phyloP scores from a whole-genome alignment of 345 rosid genomes.

The Anacardium occidentale region DNA sequence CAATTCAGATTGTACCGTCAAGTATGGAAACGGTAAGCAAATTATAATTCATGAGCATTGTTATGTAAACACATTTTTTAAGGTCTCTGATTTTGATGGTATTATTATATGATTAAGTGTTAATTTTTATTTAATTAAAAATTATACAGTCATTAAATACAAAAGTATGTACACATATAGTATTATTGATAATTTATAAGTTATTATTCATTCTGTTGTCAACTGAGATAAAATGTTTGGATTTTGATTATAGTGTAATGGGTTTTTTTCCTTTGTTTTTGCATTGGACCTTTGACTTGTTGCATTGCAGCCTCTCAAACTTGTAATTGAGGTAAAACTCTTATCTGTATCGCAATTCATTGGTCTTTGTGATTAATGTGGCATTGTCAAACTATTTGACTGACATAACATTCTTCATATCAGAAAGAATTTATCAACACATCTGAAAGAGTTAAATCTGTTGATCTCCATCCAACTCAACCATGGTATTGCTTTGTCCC shows the following conservation, averaged over 20 bases:
- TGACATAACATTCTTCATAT: slow-evolving; percentile 25
- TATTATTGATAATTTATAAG: no score
- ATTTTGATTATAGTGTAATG: no score
- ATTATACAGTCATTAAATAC: no score
- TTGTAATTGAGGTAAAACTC: slow-evolving; percentile 43
- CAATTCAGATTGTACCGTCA: not conserved
- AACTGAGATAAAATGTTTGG: no score
- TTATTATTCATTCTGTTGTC: no score
- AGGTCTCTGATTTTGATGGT: no score
- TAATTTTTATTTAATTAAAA: no score
- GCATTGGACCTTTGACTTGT: not conserved
- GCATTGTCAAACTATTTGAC: slow-evolving; percentile 4
- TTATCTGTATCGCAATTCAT: not conserved
- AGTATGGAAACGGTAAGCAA: slow-evolving; percentile 15
- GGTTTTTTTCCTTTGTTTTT: no score
- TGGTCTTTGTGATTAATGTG: not conserved
- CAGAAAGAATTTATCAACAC: slow-evolving; percentile 56
- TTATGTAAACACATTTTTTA: no score
- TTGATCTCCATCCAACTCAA: slow-evolving; percentile 68
- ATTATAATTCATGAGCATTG: not conserved
- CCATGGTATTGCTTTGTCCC: slow-evolving; percentile 50
- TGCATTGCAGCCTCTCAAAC: slow-evolving; percentile 51
- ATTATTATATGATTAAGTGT: no score
- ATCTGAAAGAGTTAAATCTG: slow-evolving; percentile 70
- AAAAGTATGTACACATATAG: no score